Base-by-base conservation (phyloP, 148 eudicot genomes). In the Oxyria digyna region DNA sequence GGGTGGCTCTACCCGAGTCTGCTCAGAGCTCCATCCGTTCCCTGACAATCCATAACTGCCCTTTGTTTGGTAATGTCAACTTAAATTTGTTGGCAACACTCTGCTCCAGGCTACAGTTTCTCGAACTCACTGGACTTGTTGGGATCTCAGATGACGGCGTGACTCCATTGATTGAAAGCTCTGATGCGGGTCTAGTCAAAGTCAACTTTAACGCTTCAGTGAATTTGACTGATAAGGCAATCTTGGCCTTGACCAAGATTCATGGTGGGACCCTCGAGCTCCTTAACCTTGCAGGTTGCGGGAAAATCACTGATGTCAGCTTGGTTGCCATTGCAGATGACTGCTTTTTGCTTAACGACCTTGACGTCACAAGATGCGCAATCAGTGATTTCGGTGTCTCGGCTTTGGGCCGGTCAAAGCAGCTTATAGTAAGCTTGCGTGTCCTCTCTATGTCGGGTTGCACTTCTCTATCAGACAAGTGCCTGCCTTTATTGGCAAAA, bases 241-340 rank as follows among this genome's bases (percentile, higher is more conserved):
- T 86, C 20, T 72, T 81, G 4, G 75, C 81, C 17, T 73, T 93
- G 73, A 73, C 86, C 0, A 83, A 72, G 77, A 50, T 59, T 57
- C 95, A 93, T 37, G 98, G 95, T 21, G 73, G 78, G 12, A 86
- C 98, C 42, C 81, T 92, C 4, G 91, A 89, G 67, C 59, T 69
- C 29, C 74, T 92, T 31, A 84, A 81, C 78, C 88, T 92, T 45
- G 88, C 83, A 6, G 95, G 98, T 3, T 92, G 98, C 71, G 81
- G 83, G 14, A 68, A 75, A 71, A 72, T 89, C 26, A 85, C 89
- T 27, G 91, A 92, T 74, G 77, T 80, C 40, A 79, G 94, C 76
- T 70, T 92, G 78, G 77, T 65, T 6, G 81, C 81, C 13, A 74
- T 92, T 72, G 87, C 94, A 3, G 73, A 78, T 35, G 78, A 80